A percentile compares a stretch with the other conserved stretches of the same genome.
phyloP scores from a whole-genome alignment of 2,329 filamentous ascomycete genomes.

The Mycogone perniciosa region DNA sequence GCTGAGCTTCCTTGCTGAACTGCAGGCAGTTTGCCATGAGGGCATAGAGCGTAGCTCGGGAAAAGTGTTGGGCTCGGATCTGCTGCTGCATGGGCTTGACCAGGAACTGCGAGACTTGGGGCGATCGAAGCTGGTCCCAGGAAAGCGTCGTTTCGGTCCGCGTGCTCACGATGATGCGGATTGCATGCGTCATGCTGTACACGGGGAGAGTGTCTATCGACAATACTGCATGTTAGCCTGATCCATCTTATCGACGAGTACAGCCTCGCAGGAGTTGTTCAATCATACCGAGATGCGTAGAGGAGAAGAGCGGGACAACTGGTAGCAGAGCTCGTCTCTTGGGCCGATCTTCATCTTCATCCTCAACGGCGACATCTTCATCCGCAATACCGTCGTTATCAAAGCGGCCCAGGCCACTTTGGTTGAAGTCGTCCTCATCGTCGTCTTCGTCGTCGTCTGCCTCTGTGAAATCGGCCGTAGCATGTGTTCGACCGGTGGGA shows the following conservation, averaged over 20 bases:
- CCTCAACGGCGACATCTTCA: conserved; percentile 43
- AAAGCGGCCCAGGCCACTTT: conserved; percentile 14
- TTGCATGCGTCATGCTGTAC: conserved; percentile 84
- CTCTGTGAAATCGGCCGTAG: conserved; percentile 60
- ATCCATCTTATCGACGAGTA: no score
- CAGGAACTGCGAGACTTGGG: conserved; percentile 91
- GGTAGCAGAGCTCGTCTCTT: conserved; percentile 26
- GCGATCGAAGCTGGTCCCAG: conserved; percentile 94
- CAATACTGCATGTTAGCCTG: neutral
- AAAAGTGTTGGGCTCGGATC: conserved; percentile 77
- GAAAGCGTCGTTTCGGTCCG: conserved; percentile 87
- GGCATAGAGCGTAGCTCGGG: conserved; percentile 78
- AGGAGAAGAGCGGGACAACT: conserved; percentile 71
- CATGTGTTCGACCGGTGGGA: conserved; percentile 36
- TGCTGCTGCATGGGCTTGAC: conserved; percentile 93
- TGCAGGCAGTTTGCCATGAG: conserved; percentile 91
- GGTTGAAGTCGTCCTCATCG: conserved; percentile 30
- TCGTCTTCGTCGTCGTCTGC: conserved; percentile 50
- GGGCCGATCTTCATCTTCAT: conserved; percentile 33
- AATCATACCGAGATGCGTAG: conserved; percentile 62
- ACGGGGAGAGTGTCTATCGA: conserved; percentile 71
- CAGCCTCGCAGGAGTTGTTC: neutral
- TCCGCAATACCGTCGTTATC: conserved; percentile 33
- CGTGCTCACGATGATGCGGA: conserved; percentile 75
- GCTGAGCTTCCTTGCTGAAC: conserved; percentile 79